Conservation (phyloP, 1,139 yeast species). For the Scheffersomyces titani region DNA sequence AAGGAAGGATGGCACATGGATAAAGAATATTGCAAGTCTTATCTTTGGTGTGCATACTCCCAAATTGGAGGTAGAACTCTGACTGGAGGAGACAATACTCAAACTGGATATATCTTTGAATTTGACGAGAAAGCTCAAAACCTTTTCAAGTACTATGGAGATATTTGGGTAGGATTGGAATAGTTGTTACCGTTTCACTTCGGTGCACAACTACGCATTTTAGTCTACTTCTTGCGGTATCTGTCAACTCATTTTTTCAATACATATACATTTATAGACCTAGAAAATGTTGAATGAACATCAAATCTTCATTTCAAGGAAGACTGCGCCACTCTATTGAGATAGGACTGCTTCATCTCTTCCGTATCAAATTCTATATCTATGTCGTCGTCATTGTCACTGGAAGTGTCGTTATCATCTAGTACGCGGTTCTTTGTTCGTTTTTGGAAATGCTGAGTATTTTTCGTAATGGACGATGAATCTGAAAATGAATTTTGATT, state of each 20-base stretch:
- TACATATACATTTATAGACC: not conserved
- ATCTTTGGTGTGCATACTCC: conserved; percentile 50
- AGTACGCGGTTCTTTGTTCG: conserved; percentile 2
- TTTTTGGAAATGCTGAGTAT: not conserved
- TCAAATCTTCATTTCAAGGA: not conserved
- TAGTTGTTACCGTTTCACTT: conserved; percentile 6
- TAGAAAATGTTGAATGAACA: not conserved
- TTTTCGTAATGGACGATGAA: not conserved
- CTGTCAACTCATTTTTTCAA: not conserved
- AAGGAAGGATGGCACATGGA: conserved; percentile 33
- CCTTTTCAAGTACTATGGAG: conserved; percentile 31
- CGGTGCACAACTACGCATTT: too few relatives aligned
- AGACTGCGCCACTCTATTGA: not conserved
- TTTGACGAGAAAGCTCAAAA: conserved; percentile 22
- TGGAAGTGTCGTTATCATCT: conserved; percentile 1
- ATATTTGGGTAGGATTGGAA: conserved; percentile 36
- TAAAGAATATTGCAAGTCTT: conserved; percentile 36
- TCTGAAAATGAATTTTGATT: not conserved
- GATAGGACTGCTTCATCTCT: conserved; percentile 14
- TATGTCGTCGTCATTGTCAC: conserved; percentile 17
- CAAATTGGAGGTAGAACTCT: conserved; percentile 35
- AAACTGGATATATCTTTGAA: conserved; percentile 24
- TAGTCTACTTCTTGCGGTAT: too few relatives aligned
- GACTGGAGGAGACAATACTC: conserved; percentile 25
- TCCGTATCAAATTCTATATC: conserved; percentile 20